phyloP scores from a whole-genome alignment of 768 basidiomycete species.

The Podaxis sp. region DNA sequence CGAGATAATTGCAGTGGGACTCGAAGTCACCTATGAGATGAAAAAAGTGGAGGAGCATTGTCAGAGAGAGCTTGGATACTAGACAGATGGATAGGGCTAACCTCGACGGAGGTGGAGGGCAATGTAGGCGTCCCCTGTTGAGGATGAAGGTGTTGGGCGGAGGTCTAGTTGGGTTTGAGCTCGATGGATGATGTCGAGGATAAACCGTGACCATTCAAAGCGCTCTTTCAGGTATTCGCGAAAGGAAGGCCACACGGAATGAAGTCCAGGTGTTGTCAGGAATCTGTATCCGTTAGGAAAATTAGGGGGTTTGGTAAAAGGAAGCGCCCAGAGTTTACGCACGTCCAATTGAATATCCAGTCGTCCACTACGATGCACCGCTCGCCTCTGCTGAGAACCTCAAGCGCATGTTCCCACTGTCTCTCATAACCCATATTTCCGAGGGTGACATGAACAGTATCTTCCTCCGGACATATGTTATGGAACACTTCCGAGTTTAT shows the following conservation, averaged over 20 bases:
- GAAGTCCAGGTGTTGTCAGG: conserved; percentile 38
- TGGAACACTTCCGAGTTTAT: conserved; percentile 36
- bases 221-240: conserved; percentile 19
- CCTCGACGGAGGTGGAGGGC: conserved; percentile 49
- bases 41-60: not conserved
- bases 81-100: conserved; percentile 12
- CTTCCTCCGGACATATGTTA: conserved; percentile 38
- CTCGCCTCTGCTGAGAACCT: conserved; percentile 31
- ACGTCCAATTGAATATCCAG: conserved; percentile 46
- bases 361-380: conserved; percentile 45
- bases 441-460: conserved; percentile 35
- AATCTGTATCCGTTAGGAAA: conserved; percentile 26
- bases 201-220: conserved; percentile 42
- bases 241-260: conserved; percentile 35
- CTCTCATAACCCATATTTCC: conserved; percentile 21
- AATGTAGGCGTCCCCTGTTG: conserved; percentile 38
- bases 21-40: conserved; percentile 39
- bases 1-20: conserved; percentile 38
- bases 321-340: conserved; percentile 15
- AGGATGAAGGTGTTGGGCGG: conserved; percentile 21
- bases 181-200: conserved; percentile 34
- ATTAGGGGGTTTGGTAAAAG: not conserved
- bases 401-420: conserved; percentile 39
- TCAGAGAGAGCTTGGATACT: not conserved
- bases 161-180: conserved; percentile 35